A percentile compares a stretch with the other conserved stretches of the same genome.
Conservation (phyloP, 805 yeast genomes). For the Saturnispora kantuleensis region DNA sequence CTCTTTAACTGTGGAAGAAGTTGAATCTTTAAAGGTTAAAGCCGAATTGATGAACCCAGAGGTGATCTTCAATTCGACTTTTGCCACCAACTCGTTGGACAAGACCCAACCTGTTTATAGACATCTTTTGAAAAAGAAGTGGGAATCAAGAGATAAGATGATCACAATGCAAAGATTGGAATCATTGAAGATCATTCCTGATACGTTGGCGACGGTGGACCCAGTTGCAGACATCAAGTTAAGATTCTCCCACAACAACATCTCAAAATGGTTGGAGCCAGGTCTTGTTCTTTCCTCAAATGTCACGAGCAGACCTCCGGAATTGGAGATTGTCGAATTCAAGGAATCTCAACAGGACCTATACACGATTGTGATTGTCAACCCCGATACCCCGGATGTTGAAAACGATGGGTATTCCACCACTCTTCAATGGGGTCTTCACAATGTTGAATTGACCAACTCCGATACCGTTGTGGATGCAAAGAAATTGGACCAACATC, state of each 20-base stretch:
- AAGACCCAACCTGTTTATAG: slow-evolving; percentile 74
- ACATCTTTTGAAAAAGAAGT: slow-evolving; percentile 51
- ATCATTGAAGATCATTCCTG: slow-evolving; percentile 78
- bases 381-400: slow-evolving; percentile 86
- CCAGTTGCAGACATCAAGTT: slow-evolving; percentile 71
- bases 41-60: slow-evolving; percentile 81
- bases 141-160: slow-evolving; percentile 68
- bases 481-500: slow-evolving; percentile 26
- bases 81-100: slow-evolving; percentile 43
- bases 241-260: slow-evolving; percentile 54
- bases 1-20: slow-evolving; percentile 17
- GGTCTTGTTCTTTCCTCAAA: slow-evolving; percentile 66
- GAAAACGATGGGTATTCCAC: slow-evolving; percentile 59
- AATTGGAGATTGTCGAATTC: slow-evolving; percentile 65
- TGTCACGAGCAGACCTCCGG: slow-evolving; percentile 70
- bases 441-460: slow-evolving; percentile 52
- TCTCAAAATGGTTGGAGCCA: slow-evolving; percentile 66
- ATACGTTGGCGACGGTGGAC: slow-evolving; percentile 79
- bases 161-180: slow-evolving; percentile 87
- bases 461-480: slow-evolving; percentile 48
- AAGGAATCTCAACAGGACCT: slow-evolving; percentile 40
- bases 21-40: slow-evolving; percentile 32
- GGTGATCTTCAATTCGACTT: slow-evolving; percentile 58
- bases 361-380: slow-evolving; percentile 74
- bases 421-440: slow-evolving; percentile 66